phyloP scores from a whole-genome alignment of 768 basidiomycete species.

The Leucocoprinus leucothites region DNA sequence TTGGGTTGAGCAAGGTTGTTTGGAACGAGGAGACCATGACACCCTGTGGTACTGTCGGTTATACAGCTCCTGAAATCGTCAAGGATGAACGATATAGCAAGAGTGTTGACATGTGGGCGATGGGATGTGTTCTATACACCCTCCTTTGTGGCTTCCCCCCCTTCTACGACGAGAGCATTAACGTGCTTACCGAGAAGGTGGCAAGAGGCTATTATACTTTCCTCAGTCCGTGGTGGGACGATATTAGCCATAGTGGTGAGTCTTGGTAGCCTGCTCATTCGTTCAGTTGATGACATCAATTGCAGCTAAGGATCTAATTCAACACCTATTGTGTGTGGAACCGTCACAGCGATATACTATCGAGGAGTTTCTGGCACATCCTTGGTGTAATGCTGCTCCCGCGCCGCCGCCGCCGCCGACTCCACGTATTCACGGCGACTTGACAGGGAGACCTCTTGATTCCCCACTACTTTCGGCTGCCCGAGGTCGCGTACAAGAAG shows the following conservation, averaged over 20 bases:
- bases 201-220: slow-evolving; percentile 98
- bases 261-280: neutral
- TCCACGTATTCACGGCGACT: slow-evolving; percentile 45
- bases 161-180: slow-evolving; percentile 99
- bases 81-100: slow-evolving; percentile 97
- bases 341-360: slow-evolving; percentile 95
- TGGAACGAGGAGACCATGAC: slow-evolving; percentile 99
- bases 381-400: slow-evolving; percentile 82
- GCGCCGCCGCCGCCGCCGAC: slow-evolving; percentile 65
- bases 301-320: slow-evolving; percentile 90
- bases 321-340: slow-evolving; percentile 92
- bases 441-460: slow-evolving; percentile 59
- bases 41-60: slow-evolving; percentile 99
- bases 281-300: neutral
- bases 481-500: slow-evolving; percentile 64
- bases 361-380: slow-evolving; percentile 95
- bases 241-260: slow-evolving; percentile 78
- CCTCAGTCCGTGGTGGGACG: slow-evolving; percentile 99
- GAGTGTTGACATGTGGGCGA: slow-evolving; percentile 99
- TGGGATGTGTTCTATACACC: slow-evolving; percentile 99
- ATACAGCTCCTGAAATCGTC: slow-evolving; percentile 99
- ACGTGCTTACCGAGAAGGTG: slow-evolving; percentile 96
- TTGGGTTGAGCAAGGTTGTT: slow-evolving; percentile 94
- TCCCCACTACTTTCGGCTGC: slow-evolving; percentile 86
- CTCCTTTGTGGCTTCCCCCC: slow-evolving; percentile 96